These are phyloP conservation scores for Aspergillus steynii DNA, from an alignment of 495 filamentous ascomycete species.

Conservation along the genomic window DNA sequence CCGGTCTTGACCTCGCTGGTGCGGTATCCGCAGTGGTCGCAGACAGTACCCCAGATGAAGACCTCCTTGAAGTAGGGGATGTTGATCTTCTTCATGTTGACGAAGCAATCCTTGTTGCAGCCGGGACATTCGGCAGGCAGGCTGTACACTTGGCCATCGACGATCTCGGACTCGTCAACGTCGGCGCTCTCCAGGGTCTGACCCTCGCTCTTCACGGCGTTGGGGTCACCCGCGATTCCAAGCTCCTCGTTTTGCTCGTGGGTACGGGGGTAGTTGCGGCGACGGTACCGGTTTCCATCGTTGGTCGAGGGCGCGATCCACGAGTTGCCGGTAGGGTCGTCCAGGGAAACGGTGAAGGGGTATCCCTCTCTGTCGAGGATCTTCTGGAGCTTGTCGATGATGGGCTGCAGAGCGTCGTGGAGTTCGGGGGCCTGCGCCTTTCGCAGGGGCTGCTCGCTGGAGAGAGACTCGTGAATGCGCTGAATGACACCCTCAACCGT, in stretches of 20 bases:
- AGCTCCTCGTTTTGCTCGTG: slow-evolving; percentile 82
- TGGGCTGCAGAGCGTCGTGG: slow-evolving; percentile 68
- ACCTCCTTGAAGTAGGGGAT: slow-evolving; percentile 98
- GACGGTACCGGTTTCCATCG: slow-evolving; percentile 77
- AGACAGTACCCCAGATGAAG: slow-evolving; percentile 84
- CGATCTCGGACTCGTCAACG: slow-evolving; percentile 70
- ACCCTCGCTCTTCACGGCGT: slow-evolving; percentile 28
- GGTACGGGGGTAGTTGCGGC: slow-evolving; percentile 77
- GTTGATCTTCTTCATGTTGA: slow-evolving; percentile 94
- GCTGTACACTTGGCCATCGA: slow-evolving; percentile 84
- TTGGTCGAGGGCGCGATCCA: slow-evolving; percentile 86
- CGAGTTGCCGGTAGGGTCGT: slow-evolving; percentile 95
- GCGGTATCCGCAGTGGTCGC: slow-evolving; percentile 88
- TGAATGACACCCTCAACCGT: slow-evolving; percentile 87
- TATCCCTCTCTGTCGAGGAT: slow-evolving; percentile 74
- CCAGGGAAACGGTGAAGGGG: slow-evolving; percentile 82
- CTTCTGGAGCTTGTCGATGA: slow-evolving; percentile 67
- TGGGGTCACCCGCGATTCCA: slow-evolving; percentile 57
- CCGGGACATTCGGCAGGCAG: slow-evolving; percentile 91
- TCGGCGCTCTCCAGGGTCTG: slow-evolving; percentile 20
- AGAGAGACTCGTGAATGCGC: slow-evolving; percentile 73
- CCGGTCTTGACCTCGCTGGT: slow-evolving; percentile 96
- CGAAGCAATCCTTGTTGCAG: slow-evolving; percentile 76
- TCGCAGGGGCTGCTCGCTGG: slow-evolving; percentile 69
- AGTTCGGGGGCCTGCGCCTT: slow-evolving; percentile 74